Evolutionary conservation across 202 grass and related monocot genomes (phyloP).

Genomic region (Alloteropsis angusta): DNA sequence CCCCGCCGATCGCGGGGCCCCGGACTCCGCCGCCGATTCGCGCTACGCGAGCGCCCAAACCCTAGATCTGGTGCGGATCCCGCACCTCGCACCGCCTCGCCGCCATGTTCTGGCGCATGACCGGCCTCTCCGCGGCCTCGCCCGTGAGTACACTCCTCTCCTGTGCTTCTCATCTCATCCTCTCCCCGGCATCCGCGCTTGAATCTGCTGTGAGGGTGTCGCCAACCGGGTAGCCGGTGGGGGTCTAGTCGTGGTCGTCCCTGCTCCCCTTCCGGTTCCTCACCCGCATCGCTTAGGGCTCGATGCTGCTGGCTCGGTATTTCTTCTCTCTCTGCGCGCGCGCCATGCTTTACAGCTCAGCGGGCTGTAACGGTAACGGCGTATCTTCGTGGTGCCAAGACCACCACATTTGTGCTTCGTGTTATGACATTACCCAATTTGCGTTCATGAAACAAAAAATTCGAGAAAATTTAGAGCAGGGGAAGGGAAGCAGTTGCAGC

Average conservation of each 20-base stretch:
- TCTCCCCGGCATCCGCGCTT: neutral
- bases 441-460: neutral
- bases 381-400: neutral
- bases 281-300: neutral
- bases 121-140: slow-evolving; percentile 79
- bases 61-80: slow-evolving; percentile 56
- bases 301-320: neutral
- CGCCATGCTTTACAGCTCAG: neutral
- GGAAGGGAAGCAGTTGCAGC: neutral
- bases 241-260: neutral
- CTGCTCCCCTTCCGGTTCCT: neutral
- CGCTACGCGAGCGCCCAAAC: neutral
- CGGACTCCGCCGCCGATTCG: neutral
- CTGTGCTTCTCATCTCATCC: neutral
- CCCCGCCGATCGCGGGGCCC: slow-evolving; percentile 1
- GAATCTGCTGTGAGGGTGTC: neutral
- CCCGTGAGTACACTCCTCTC: slow-evolving; percentile 49
- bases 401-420: neutral
- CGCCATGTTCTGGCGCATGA: slow-evolving; percentile 94
- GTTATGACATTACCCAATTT: neutral
- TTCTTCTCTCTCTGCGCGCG: neutral
- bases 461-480: neutral
- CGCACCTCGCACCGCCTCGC: slow-evolving; percentile 1
- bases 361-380: no score
- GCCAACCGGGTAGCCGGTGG: neutral